Percentiles rank a stretch among this genome's conserved stretches.
Conservation (phyloP, 768 basidiomycete genomes). For the Lentinula boryana region DNA sequence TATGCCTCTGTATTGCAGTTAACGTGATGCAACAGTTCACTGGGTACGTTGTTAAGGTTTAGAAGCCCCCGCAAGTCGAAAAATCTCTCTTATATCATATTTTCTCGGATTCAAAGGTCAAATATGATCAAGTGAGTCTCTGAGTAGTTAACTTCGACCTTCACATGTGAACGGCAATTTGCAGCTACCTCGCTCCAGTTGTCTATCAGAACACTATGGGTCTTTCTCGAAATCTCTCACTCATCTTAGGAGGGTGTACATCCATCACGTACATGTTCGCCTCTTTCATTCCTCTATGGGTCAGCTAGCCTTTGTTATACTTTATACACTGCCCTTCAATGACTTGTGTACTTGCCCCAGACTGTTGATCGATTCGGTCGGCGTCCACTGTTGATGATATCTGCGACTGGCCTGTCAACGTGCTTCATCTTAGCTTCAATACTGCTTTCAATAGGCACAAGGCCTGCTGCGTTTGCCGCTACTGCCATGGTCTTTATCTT, state of each 20-base stretch:
- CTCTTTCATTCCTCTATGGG: slow-evolving; percentile 35
- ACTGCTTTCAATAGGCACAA: slow-evolving; percentile 27
- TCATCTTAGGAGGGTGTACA: slow-evolving; percentile 33
- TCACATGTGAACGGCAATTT: neutral
- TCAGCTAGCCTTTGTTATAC: slow-evolving; percentile 7
- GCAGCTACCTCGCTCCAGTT: slow-evolving; percentile 31
- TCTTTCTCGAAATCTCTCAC: slow-evolving; percentile 30
- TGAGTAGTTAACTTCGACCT: neutral
- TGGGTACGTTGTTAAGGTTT: slow-evolving; percentile 17
- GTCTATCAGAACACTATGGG: slow-evolving; percentile 38
- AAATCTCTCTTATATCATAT: too few relatives aligned
- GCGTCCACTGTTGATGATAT: slow-evolving; percentile 29
- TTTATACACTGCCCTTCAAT: neutral
- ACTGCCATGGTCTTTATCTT: slow-evolving; percentile 35
- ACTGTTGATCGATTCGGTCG: slow-evolving; percentile 34
- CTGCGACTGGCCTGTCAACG: slow-evolving; percentile 28
- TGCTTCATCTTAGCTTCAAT: slow-evolving; percentile 31
- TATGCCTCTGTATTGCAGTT: slow-evolving; percentile 30
- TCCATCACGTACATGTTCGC: slow-evolving; percentile 34
- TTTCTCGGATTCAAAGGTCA: slow-evolving; percentile 11
- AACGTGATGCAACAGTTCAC: slow-evolving; percentile 39
- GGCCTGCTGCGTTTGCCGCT: slow-evolving; percentile 27
- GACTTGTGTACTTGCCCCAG: slow-evolving; percentile 11
- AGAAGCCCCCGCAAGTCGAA: too few relatives aligned
- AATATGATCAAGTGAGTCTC: slow-evolving; percentile 32